Base-by-base conservation (phyloP, 2,329 filamentous ascomycete species). In the Atkinsonella texensis region DNA sequence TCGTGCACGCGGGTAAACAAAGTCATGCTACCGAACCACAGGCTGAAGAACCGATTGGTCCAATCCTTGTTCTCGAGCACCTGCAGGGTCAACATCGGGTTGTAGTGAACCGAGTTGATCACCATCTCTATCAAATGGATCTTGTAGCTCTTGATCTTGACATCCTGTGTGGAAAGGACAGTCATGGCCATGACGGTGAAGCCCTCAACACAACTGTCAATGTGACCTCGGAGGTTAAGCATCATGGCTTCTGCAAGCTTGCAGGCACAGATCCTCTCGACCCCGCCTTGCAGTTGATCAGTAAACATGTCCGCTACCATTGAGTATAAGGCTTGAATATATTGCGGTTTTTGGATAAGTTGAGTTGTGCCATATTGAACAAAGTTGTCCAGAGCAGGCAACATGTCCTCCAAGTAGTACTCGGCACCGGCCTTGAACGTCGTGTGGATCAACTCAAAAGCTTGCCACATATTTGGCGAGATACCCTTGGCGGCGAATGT, bases 121-220 rank as follows among this genome's bases (percentile, higher is more conserved):
- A 98, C 83, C 83, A 98, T 94, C 72, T 98, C 93, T 87, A 98
- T 95, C 44, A 98, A 73, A 67, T 98, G 91, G 51, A 97, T 90
- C 62, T 88, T 85, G 68, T 96, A 94, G 3, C 88, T 90, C 75
- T 94, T 96, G 59, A 94, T 84, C 70, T 89, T 90, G 49, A 87
- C 75, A 57, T 95, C 87, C 43, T 85, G 79, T 48, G 78, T 81
- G 20, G 75, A 81, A 40, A 98, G 77, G 39, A 90, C 84, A 46
- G 72, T 77, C 89, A 97, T 97, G 32, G 89, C 86, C 68, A 97
- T 83, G 59, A 81, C 81, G 59, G 97, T 84, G 68, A 98, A 97
- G 53, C 89, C 85, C 17, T 87, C 83, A 38, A 97, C 82, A 63
- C 89, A 91, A 63, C 86, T 83, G 68, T 97, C 90, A 55, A 95